Evolutionary conservation across 768 basidiomycete species (phyloP).

Genomic region (Cystofilobasidium macerans): DNA sequence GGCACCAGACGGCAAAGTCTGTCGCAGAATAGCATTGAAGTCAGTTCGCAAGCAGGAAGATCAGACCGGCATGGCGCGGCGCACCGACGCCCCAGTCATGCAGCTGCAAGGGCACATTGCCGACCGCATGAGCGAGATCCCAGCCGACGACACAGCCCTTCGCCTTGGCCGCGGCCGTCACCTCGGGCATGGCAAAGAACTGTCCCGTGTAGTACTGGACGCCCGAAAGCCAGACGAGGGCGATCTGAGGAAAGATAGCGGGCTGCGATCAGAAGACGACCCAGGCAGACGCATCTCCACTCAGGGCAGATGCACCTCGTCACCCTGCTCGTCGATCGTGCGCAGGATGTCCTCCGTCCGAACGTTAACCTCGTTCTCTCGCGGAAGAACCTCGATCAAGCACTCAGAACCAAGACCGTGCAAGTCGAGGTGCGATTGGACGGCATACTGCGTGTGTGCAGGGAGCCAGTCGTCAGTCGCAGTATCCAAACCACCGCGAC

Average conservation of each 20-base stretch:
- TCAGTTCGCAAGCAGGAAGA: not conserved
- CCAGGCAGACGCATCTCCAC: too few species aligned
- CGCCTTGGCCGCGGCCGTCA: constrained; percentile 73
- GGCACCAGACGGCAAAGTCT: constrained; percentile 98
- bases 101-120: constrained; percentile 78
- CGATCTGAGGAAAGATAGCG: constrained; percentile 44
- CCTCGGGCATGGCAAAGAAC: constrained; percentile 71
- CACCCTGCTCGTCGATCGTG: constrained; percentile 49
- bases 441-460: constrained; percentile 63
- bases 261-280: too few species aligned
- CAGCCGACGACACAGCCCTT: constrained; percentile 88
- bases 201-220: constrained; percentile 98
- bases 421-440: constrained; percentile 74
- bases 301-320: constrained; percentile 29
- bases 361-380: constrained; percentile 70
- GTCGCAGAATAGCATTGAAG: too few species aligned
- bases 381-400: constrained; percentile 67
- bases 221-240: constrained; percentile 83
- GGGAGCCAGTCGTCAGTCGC: not conserved
- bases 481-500: not conserved
- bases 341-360: constrained; percentile 80
- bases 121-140: constrained; percentile 91
- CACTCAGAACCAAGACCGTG: constrained; percentile 69
- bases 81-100: constrained; percentile 71
- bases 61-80: not conserved